Conservation (phyloP, 768 basidiomycete species). For the Pleurotus giganteus region DNA sequence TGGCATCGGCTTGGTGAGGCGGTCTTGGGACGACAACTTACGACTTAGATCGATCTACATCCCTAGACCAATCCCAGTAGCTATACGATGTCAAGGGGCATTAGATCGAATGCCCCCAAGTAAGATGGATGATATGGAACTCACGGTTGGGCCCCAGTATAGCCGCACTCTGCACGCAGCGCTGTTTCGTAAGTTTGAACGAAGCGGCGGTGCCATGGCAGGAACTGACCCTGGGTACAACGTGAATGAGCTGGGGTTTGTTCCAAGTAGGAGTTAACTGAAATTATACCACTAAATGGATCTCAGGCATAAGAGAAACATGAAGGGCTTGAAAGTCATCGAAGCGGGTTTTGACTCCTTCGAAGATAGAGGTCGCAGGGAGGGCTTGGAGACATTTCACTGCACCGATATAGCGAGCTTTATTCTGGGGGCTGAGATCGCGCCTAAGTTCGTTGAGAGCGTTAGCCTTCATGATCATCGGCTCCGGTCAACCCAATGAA, state of each 20-base stretch:
- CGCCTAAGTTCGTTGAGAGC: neutral
- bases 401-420: slow-evolving; percentile 6
- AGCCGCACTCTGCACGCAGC: slow-evolving; percentile 24
- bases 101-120: too few species aligned
- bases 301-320: slow-evolving; percentile 16
- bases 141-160: slow-evolving; percentile 23
- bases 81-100: neutral
- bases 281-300: slow-evolving; percentile 19
- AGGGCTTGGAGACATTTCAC: slow-evolving; percentile 13
- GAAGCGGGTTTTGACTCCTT: slow-evolving; percentile 15
- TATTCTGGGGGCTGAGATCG: neutral
- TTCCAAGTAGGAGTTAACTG: neutral
- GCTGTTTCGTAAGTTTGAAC: slow-evolving; percentile 21
- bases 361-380: slow-evolving; percentile 5
- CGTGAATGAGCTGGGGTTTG: neutral
- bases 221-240: slow-evolving; percentile 25
- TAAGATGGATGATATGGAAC: neutral
- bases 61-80: slow-evolving; percentile 5
- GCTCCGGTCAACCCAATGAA: neutral
- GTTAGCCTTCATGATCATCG: neutral
- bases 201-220: slow-evolving; percentile 31
- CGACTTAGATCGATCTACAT: neutral
- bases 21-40: neutral
- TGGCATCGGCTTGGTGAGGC: too few species aligned
- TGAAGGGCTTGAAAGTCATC: slow-evolving; percentile 23